Conservation (phyloP, 2,329 filamentous ascomycete species). For the Rhexocercosporidium sp. region DNA sequence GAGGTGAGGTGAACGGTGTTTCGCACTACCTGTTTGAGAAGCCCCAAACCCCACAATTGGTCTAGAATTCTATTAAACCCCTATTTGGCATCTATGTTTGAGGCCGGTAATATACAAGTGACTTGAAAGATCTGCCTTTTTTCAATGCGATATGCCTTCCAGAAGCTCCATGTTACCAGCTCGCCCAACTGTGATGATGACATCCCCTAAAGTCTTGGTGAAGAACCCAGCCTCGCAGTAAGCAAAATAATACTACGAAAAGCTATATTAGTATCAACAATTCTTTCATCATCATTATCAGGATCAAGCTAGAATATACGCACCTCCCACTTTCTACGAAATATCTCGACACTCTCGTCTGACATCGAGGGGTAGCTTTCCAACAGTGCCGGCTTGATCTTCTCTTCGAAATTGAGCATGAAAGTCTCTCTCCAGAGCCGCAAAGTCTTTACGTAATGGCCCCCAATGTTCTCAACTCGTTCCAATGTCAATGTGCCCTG, state of each 20-base stretch:
- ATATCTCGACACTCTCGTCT: background rate
- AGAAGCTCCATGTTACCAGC: background rate
- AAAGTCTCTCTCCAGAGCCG: conserved; percentile 4
- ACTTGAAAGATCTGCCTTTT: background rate
- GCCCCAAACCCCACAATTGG: conserved; percentile 31
- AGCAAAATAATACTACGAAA: conserved; percentile 9
- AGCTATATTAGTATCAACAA: background rate
- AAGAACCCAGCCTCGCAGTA: conserved; percentile 7
- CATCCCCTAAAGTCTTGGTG: conserved; percentile 4
- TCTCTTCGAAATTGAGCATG: background rate
- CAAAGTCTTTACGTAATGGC: conserved; percentile 6
- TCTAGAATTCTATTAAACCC: background rate
- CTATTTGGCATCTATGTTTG: too few species aligned
- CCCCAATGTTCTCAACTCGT: conserved; percentile 1
- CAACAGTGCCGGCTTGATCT: conserved; percentile 3
- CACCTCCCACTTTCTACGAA: conserved; percentile 6
- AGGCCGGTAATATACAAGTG: too few species aligned
- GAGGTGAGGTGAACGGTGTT: conserved; percentile 71
- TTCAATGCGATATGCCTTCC: background rate
- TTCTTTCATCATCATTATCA: background rate
- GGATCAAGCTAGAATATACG: too few species aligned
- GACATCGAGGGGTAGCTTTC: background rate
- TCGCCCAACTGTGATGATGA: conserved; percentile 5
- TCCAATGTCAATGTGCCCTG: background rate
- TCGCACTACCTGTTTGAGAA: conserved; percentile 71